Conservation (phyloP, 139 green algal species). For the Chlorella vulgaris region DNA sequence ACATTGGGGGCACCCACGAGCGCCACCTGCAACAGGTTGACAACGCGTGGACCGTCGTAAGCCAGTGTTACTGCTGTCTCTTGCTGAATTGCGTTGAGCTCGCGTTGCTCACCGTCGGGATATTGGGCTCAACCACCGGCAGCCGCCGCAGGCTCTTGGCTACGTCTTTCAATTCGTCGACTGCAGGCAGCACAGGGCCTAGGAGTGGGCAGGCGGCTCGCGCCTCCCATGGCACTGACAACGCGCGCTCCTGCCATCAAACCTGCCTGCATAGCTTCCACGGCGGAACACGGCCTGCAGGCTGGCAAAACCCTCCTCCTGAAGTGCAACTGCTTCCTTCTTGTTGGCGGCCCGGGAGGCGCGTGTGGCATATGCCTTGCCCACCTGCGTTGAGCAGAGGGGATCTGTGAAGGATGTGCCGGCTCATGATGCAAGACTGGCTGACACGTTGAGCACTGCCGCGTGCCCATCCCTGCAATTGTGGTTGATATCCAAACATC, state of each 20-base stretch:
- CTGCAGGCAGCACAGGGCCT: slow-evolving; percentile 19
- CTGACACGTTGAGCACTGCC: too few species aligned
- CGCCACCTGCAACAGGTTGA: slow-evolving; percentile 52
- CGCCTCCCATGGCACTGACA: too few species aligned
- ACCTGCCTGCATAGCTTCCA: slow-evolving; percentile 8
- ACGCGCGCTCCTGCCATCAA: too few species aligned
- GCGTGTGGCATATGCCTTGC: slow-evolving; percentile 76
- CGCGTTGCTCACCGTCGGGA: slow-evolving; percentile 75
- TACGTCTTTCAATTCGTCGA: slow-evolving; percentile 80
- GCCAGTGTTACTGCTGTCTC: not conserved
- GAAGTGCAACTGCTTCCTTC: slow-evolving; percentile 63
- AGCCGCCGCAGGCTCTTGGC: slow-evolving; percentile 78
- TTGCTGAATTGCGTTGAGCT: not conserved
- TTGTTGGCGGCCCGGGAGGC: slow-evolving; percentile 67
- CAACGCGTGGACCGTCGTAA: not conserved
- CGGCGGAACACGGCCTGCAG: slow-evolving; percentile 58
- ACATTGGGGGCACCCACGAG: slow-evolving; percentile 93
- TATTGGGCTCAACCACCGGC: slow-evolving; percentile 81
- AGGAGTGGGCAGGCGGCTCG: too few species aligned
- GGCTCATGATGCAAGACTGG: too few species aligned
- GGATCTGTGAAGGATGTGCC: too few species aligned
- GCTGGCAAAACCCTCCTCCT: slow-evolving; percentile 67
- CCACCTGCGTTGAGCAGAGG: slow-evolving; percentile 45
- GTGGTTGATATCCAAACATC: too few species aligned
- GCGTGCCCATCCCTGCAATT: too few species aligned